These are phyloP conservation scores for Goffeauzyma gilvescens DNA, from an alignment of 768 basidiomycete genomes.

Conservation along the genomic window DNA sequence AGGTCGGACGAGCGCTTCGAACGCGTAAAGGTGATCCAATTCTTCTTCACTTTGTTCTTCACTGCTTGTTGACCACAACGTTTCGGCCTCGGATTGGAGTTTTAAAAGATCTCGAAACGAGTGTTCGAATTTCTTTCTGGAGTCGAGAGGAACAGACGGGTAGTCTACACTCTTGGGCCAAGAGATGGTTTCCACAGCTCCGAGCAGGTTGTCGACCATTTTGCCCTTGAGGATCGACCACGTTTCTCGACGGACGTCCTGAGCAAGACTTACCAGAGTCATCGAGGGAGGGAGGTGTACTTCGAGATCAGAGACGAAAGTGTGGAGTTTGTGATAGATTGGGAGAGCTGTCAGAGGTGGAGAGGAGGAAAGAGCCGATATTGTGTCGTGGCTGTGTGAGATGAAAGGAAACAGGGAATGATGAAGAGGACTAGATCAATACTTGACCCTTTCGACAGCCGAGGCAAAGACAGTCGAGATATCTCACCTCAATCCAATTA, in stretches of 20 bases:
- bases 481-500: no score
- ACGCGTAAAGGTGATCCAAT: slow-evolving; percentile 53
- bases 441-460: no score
- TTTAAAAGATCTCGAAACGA: slow-evolving; percentile 58
- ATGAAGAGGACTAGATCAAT: no score
- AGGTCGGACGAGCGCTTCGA: slow-evolving; percentile 67
- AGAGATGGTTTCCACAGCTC: slow-evolving; percentile 51
- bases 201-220: slow-evolving; percentile 42
- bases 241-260: slow-evolving; percentile 46
- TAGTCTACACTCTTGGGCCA: slow-evolving; percentile 68
- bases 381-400: no score
- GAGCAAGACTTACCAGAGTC: slow-evolving; percentile 45
- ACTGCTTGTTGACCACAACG: neutral
- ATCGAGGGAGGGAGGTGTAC: slow-evolving; percentile 39
- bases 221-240: slow-evolving; percentile 56
- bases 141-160: slow-evolving; percentile 36
- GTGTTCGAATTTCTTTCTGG: slow-evolving; percentile 49
- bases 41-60: slow-evolving; percentile 34
- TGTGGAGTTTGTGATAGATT: slow-evolving; percentile 44
- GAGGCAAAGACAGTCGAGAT: no score
- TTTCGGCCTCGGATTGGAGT: slow-evolving; percentile 57
- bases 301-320: slow-evolving; percentile 38
- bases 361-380: slow-evolving; percentile 35
- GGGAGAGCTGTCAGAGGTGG: slow-evolving; percentile 33
- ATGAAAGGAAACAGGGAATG: no score